Evolutionary conservation across 1,284 basidiomycete species (phyloP).

Genomic region (Cronartium ribicola): DNA sequence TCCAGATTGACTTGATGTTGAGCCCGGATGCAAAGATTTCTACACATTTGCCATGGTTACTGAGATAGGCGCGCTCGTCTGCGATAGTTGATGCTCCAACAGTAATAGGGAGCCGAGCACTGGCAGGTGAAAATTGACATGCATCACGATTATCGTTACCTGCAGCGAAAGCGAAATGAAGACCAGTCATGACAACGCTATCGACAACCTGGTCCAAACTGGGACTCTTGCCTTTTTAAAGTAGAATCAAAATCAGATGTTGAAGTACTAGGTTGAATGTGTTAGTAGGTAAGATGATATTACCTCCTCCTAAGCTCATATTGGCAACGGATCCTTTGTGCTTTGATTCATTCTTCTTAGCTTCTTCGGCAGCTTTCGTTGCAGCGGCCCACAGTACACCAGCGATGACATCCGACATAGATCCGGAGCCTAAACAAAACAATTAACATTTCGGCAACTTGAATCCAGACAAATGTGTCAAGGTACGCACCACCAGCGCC

Average conservation of each 20-base stretch:
- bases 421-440: slow-evolving; percentile 74
- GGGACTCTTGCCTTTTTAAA: not conserved
- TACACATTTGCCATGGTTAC: slow-evolving; percentile 55
- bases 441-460: not conserved
- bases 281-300: slow-evolving; percentile 52
- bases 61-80: slow-evolving; percentile 82
- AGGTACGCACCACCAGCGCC: slow-evolving; percentile 55
- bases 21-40: slow-evolving; percentile 67
- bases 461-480: not conserved
- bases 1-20: slow-evolving; percentile 76
- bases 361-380: slow-evolving; percentile 57
- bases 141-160: slow-evolving; percentile 64
- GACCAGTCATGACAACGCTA: slow-evolving; percentile 41
- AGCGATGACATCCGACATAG: slow-evolving; percentile 87
- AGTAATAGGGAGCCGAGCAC: slow-evolving; percentile 70
- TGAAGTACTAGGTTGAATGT: slow-evolving; percentile 62
- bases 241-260: slow-evolving; percentile 33
- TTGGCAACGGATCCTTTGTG: slow-evolving; percentile 96
- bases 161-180: slow-evolving; percentile 49
- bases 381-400: slow-evolving; percentile 82
- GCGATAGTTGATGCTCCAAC: slow-evolving; percentile 75
- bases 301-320: slow-evolving; percentile 96
- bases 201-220: not conserved
- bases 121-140: slow-evolving; percentile 76
- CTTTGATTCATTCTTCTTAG: slow-evolving; percentile 64